These are phyloP conservation scores for Podila clonocystis DNA, from an alignment of 192 early-diverging fungal species.

Conservation along the genomic window DNA sequence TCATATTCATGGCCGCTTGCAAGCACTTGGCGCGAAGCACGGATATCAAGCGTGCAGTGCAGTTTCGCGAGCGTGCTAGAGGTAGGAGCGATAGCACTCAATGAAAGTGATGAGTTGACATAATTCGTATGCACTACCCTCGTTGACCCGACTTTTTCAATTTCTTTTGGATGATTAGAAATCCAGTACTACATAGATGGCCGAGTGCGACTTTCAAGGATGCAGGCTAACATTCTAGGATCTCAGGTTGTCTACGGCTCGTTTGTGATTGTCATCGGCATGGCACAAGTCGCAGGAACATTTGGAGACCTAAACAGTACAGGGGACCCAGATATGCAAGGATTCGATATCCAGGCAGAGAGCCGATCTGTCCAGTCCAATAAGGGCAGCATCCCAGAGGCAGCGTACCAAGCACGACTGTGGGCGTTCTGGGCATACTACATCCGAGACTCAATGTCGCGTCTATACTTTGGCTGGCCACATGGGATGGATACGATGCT, in stretches of 20 bases:
- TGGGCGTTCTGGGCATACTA: slow-evolving; percentile 41
- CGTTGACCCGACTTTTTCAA: background rate
- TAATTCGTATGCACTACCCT: background rate
- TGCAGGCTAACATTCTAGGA: slow-evolving; percentile 20
- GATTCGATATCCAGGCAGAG: slow-evolving; percentile 19
- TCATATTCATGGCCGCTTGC: slow-evolving; percentile 48
- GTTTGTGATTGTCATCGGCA: slow-evolving; percentile 23
- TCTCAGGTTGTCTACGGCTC: slow-evolving; percentile 42
- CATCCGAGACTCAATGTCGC: slow-evolving; percentile 28
- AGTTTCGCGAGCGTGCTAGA: slow-evolving; percentile 41
- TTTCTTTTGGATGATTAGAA: slow-evolving; percentile 9
- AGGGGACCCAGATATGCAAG: background rate
- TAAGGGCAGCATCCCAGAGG: slow-evolving; percentile 29
- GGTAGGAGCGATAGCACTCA: slow-evolving; percentile 11
- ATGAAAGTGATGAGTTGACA: background rate
- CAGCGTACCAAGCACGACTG: slow-evolving; percentile 39
- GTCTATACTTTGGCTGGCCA: slow-evolving; percentile 46
- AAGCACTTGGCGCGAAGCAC: slow-evolving; percentile 33
- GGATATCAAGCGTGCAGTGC: slow-evolving; percentile 45
- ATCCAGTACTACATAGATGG: slow-evolving; percentile 31
- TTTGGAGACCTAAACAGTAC: background rate
- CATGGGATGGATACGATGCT: slow-evolving; percentile 25
- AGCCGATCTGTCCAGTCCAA: slow-evolving; percentile 13
- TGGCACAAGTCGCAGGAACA: slow-evolving; percentile 25
- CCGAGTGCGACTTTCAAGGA: slow-evolving; percentile 22